Evolutionary conservation across 176 grass and related monocot species (phyloP).

Genomic region (Luzula sylvatica): DNA sequence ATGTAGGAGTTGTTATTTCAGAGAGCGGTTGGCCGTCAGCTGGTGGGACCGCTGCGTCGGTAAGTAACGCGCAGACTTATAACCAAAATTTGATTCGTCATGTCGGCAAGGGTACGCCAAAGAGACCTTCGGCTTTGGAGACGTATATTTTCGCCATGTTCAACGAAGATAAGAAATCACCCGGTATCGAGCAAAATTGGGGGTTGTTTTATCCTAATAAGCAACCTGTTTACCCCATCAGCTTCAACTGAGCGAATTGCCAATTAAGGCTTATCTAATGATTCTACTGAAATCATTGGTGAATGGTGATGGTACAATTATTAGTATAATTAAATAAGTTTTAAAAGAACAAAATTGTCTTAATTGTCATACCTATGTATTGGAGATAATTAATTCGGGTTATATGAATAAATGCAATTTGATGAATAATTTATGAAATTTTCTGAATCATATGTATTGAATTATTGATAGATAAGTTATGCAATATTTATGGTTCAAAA

Average conservation of each 20-base stretch:
- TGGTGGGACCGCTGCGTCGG: constrained; percentile 24
- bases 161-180: constrained; percentile 47
- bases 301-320: too few relatives aligned
- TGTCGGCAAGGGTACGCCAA: constrained; percentile 32
- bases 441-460: too few relatives aligned
- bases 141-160: constrained; percentile 67
- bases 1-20: constrained; percentile 33
- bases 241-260: background rate
- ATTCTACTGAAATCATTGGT: too few relatives aligned
- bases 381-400: too few relatives aligned
- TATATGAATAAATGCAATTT: too few relatives aligned
- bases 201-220: constrained; percentile 46
- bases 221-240: constrained; percentile 29
- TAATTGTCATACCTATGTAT: too few relatives aligned
- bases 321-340: constrained; percentile 2
- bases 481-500: too few relatives aligned
- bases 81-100: constrained; percentile 41
- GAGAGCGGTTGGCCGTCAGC: constrained; percentile 61
- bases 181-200: constrained; percentile 27
- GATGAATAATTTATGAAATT: too few relatives aligned
- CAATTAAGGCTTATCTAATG: too few relatives aligned
- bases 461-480: too few relatives aligned
- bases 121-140: constrained; percentile 28
- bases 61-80: constrained; percentile 32
- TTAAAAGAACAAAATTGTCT: constrained; percentile 13